Conservation (phyloP, 148 eudicot species). For the Persicaria tinctoria region DNA sequence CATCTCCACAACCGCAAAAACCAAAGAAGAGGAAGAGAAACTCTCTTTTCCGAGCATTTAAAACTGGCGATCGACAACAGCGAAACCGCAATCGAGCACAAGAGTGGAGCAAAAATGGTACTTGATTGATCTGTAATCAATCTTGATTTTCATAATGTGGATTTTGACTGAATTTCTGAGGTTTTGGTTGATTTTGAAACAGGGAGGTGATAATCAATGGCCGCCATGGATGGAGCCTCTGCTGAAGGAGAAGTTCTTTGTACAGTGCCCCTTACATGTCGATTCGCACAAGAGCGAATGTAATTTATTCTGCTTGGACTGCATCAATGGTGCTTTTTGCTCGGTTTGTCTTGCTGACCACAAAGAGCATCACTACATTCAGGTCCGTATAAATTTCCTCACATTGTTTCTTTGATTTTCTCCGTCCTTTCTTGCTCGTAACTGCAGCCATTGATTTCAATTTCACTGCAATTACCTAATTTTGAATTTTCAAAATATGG, state of each 20-base stretch:
- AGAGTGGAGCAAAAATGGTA: background rate
- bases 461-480: background rate
- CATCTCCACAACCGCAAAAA: background rate
- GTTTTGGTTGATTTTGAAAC: background rate
- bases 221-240: slow-evolving; percentile 13
- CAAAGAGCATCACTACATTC: slow-evolving; percentile 5
- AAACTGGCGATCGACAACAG: slow-evolving; percentile 13
- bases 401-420: background rate
- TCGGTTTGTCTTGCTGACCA: slow-evolving; percentile 1
- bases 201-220: slow-evolving; percentile 5
- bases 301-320: slow-evolving; percentile 11
- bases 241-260: slow-evolving; percentile 11
- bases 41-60: background rate
- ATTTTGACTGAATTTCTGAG: background rate
- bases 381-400: background rate
- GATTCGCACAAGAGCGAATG: slow-evolving; percentile 12
- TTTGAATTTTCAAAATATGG: background rate
- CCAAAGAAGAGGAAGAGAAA: background rate
- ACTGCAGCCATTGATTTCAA: background rate
- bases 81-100: background rate
- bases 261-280: background rate
- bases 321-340: slow-evolving; percentile 11
- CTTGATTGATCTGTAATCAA: background rate
- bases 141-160: background rate
- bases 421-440: background rate